Conservation (phyloP, 345 rosid species). For the Cardamine resedifolia region DNA sequence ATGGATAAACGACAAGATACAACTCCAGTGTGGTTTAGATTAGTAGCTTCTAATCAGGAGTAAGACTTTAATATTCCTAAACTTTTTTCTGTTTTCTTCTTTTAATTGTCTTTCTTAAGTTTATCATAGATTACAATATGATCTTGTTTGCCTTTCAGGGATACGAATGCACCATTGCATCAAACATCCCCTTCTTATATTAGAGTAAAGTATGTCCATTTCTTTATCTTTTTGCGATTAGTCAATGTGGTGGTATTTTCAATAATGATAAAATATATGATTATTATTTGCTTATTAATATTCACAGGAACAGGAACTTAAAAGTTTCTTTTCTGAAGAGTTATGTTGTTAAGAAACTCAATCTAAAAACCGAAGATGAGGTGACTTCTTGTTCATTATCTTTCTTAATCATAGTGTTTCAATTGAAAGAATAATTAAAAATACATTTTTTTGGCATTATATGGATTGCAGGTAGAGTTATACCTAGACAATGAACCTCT, state of each 20-base stretch:
- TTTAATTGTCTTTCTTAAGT: neutral
- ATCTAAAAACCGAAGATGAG: neutral
- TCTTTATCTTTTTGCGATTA: neutral
- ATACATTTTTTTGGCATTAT: neutral
- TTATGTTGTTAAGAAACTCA: neutral
- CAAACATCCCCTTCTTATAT: neutral
- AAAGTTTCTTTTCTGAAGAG: neutral
- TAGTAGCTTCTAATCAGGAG: neutral
- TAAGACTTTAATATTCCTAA: neutral
- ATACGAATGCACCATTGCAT: neutral
- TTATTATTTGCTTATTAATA: neutral
- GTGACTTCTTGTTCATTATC: neutral
- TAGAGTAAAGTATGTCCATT: neutral
- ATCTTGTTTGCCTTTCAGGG: neutral
- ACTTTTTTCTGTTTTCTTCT: neutral
- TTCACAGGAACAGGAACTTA: neutral
- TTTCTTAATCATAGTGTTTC: neutral
- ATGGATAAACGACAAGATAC: neutral
- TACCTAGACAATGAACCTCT: neutral
- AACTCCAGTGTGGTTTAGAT: neutral
- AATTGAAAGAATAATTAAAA: neutral
- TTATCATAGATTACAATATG: neutral
- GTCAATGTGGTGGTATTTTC: neutral
- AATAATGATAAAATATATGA: neutral
- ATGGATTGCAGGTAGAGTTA: neutral